Conservation (phyloP, 805 yeast species). For the Yamadazyma takamatsuzukensis region DNA sequence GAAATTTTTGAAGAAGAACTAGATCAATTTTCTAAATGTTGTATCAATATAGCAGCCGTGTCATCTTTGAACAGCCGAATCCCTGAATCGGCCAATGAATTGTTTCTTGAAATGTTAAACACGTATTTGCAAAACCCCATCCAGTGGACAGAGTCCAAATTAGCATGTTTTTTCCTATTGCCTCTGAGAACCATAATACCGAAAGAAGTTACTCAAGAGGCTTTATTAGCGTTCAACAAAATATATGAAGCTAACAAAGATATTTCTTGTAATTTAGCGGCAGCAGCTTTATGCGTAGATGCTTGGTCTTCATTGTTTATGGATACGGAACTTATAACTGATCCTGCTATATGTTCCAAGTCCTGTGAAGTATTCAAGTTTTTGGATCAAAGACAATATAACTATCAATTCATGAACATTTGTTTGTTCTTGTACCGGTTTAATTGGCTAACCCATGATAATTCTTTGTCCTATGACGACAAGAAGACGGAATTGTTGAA, state of each 20-base stretch:
- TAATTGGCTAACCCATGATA: constrained; percentile 12
- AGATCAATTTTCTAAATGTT: constrained; percentile 14
- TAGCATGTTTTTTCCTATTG: constrained; percentile 16
- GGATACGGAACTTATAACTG: constrained; percentile 9
- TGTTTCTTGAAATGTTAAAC: constrained; percentile 7
- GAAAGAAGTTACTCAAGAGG: constrained; percentile 3
- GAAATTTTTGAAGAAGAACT: constrained; percentile 11
- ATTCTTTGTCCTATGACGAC: constrained; percentile 4
- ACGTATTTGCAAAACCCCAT: constrained; percentile 4
- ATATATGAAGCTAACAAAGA: constrained; percentile 5
- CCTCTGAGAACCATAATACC: constrained; percentile 13
- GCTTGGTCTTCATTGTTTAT: constrained; percentile 15
- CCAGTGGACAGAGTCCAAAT: constrained; percentile 12
- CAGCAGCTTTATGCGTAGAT: constrained; percentile 17
- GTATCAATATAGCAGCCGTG: constrained; percentile 16
- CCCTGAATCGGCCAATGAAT: constrained; percentile 8
- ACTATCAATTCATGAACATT: constrained; percentile 14
- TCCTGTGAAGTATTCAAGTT: constrained; percentile 5
- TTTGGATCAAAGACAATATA: constrained; percentile 11
- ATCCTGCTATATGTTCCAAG: constrained; percentile 3
- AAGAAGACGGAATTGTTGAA: constrained; percentile 11
- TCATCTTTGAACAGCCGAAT: constrained; percentile 9
- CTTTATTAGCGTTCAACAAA: constrained; percentile 12
- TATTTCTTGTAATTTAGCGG: constrained; percentile 10
- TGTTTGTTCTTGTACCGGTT: constrained; percentile 14